A percentile compares a stretch with the other conserved stretches of the same genome.
phyloP scores from a whole-genome alignment of 345 rosid genomes.

The Erodium maritimum region DNA sequence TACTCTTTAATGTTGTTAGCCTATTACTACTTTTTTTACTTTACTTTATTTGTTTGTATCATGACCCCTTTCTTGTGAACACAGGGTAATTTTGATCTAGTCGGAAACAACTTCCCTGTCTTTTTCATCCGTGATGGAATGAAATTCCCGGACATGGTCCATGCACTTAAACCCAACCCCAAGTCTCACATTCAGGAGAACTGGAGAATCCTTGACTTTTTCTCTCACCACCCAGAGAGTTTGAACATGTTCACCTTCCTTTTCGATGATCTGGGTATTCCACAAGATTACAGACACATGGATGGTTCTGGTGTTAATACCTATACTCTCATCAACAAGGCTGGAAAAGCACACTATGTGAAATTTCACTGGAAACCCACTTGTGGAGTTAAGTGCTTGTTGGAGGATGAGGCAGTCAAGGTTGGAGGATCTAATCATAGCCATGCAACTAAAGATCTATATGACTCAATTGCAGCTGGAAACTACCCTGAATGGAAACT shows the following conservation, averaged over 20 bases:
- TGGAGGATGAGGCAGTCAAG: slow-evolving; percentile 79
- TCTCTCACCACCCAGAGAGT: slow-evolving; percentile 94
- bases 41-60: background rate
- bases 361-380: slow-evolving; percentile 98
- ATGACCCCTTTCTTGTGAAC: slow-evolving; percentile 5
- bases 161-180: slow-evolving; percentile 89
- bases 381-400: slow-evolving; percentile 70
- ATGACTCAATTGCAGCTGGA: slow-evolving; percentile 86
- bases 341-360: slow-evolving; percentile 74
- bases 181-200: slow-evolving; percentile 91
- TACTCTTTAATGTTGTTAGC: no score
- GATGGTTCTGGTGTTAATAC: slow-evolving; percentile 89
- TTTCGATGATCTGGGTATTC: slow-evolving; percentile 85
- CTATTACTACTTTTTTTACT: no score
- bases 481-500: slow-evolving; percentile 91
- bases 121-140: slow-evolving; percentile 95
- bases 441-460: slow-evolving; percentile 92
- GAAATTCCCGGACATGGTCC: slow-evolving; percentile 93
- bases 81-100: slow-evolving; percentile 97
- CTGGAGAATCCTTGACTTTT: slow-evolving; percentile 91
- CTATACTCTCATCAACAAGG: slow-evolving; percentile 68
- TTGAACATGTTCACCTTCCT: slow-evolving; percentile 77
- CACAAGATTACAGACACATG: slow-evolving; percentile 94
- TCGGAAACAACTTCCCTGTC: slow-evolving; percentile 97
- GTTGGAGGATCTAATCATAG: slow-evolving; percentile 96